These are phyloP conservation scores for Stachybotrys elegans DNA, from an alignment of 2,329 filamentous ascomycete species.

Conservation along the genomic window DNA sequence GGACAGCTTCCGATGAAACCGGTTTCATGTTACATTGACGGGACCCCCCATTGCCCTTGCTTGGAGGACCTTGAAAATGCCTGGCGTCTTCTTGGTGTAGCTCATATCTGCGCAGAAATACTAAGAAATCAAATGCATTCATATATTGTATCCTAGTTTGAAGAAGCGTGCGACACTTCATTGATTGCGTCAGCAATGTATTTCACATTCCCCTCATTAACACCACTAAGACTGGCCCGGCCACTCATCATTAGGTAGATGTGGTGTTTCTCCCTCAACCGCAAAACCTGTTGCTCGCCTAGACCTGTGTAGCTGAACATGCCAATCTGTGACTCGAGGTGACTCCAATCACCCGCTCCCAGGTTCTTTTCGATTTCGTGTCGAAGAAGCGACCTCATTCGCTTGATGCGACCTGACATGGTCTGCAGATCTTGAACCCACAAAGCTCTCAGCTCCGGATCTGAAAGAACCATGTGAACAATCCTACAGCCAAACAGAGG, in stretches of 20 bases:
- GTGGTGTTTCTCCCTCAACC: constrained; percentile 1
- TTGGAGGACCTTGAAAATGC: background rate
- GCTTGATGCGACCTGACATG: constrained; percentile 26
- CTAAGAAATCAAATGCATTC: too few relatives aligned
- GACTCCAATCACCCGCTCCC: constrained; percentile 23
- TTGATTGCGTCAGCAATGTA: constrained; percentile 9
- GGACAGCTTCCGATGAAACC: constrained; percentile 5
- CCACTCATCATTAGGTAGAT: constrained; percentile 7
- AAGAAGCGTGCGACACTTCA: too few relatives aligned
- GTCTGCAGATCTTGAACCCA: constrained; percentile 22
- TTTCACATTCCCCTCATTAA: constrained; percentile 8
- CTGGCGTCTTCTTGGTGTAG: too few relatives aligned
- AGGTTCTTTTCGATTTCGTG: constrained; percentile 14
- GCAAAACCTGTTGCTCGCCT: constrained; percentile 19
- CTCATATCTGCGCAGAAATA: too few relatives aligned
- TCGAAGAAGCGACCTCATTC: constrained; percentile 15
- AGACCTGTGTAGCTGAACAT: constrained; percentile 36
- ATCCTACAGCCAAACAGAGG: constrained; percentile 7
- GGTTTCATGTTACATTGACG: constrained; percentile 6
- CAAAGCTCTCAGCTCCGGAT: constrained; percentile 1
- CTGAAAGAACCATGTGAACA: constrained; percentile 4
- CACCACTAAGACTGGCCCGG: constrained; percentile 7
- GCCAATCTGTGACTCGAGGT: constrained; percentile 27
- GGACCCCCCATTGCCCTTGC: too few relatives aligned
- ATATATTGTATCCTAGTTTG: too few relatives aligned